Conservation (phyloP, 352 stramenopile species). For the Globisporangium solare region DNA sequence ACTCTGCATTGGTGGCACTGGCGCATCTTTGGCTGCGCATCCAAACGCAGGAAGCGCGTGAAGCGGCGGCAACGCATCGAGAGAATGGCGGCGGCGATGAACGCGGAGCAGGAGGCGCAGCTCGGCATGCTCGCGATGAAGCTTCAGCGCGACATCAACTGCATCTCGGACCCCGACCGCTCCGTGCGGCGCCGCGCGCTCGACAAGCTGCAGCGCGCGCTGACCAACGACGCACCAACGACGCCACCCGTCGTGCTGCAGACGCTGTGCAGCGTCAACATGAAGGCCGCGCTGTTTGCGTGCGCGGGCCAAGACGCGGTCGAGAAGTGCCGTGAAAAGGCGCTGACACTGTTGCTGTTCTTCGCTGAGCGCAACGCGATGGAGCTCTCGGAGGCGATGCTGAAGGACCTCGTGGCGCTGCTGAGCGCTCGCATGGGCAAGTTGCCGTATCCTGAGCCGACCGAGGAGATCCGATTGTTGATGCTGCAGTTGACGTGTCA, state of each 20-base stretch:
- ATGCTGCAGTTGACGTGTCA: slow-evolving; percentile 52
- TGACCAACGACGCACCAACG: slow-evolving; percentile 39
- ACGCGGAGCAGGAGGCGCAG: slow-evolving; percentile 39
- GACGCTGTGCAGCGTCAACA: slow-evolving; percentile 32
- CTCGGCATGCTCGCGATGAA: slow-evolving; percentile 70
- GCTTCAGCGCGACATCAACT: slow-evolving; percentile 83
- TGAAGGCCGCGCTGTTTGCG: slow-evolving; percentile 46
- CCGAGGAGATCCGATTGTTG: slow-evolving; percentile 76
- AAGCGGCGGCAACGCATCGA: not conserved
- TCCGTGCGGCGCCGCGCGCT: slow-evolving; percentile 61
- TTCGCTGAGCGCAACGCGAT: slow-evolving; percentile 46
- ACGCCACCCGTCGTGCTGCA: slow-evolving; percentile 32
- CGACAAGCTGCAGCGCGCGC: slow-evolving; percentile 59
- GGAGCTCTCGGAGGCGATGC: slow-evolving; percentile 28
- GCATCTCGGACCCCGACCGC: slow-evolving; percentile 63
- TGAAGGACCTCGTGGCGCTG: slow-evolving; percentile 49
- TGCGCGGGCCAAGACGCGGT: slow-evolving; percentile 48
- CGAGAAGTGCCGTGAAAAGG: slow-evolving; percentile 77
- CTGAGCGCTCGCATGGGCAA: slow-evolving; percentile 58
- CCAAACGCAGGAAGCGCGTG: not conserved
- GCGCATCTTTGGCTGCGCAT: no score
- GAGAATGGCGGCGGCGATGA: slow-evolving; percentile 31
- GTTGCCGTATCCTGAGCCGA: slow-evolving; percentile 69
- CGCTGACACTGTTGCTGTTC: slow-evolving; percentile 53
- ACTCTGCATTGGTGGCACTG: no score